These are phyloP conservation scores for Zhuliangozyma blackwelliae DNA, from an alignment of 1,139 yeast species.

Conservation along the genomic window DNA sequence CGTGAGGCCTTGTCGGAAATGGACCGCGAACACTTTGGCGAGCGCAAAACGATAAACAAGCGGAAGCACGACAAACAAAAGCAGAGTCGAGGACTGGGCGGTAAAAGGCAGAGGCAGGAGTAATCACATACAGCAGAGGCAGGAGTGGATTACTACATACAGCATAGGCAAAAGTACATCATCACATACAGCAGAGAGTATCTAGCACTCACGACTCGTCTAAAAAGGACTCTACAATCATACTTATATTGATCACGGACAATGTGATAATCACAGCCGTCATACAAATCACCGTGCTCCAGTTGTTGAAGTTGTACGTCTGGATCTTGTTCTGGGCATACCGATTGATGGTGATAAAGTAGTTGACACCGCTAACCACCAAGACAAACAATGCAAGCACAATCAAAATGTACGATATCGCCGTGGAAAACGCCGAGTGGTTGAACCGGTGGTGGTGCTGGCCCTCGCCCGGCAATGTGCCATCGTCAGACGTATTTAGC, in stretches of 20 bases:
- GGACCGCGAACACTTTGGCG: constrained; percentile 89
- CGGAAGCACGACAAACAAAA: constrained; percentile 30
- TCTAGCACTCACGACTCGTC: constrained; percentile 1
- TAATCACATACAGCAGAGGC: not conserved
- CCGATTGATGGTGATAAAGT: constrained; percentile 42
- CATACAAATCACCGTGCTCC: constrained; percentile 37
- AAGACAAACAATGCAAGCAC: constrained; percentile 38
- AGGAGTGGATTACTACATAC: too few relatives aligned
- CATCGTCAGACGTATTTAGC: constrained; percentile 29
- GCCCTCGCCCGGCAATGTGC: constrained; percentile 5
- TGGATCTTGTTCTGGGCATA: constrained; percentile 42
- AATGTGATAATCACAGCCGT: constrained; percentile 36
- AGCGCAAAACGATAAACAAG: constrained; percentile 54
- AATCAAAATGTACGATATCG: constrained; percentile 37
- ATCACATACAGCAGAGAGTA: too few relatives aligned
- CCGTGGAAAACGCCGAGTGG: constrained; percentile 23
- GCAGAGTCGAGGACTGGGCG: not conserved
- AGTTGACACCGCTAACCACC: constrained; percentile 39
- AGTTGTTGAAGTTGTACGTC: constrained; percentile 35
- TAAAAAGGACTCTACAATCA: constrained; percentile 36
- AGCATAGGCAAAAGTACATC: too few relatives aligned
- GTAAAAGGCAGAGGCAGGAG: too few relatives aligned
- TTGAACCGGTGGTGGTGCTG: constrained; percentile 6
- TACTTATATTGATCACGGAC: constrained; percentile 39
- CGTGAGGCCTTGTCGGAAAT: constrained; percentile 88